Percentiles rank a stretch among this genome's conserved stretches.
phyloP scores from a whole-genome alignment of 106 monocot genomes.

The Agapanthus africanus region DNA sequence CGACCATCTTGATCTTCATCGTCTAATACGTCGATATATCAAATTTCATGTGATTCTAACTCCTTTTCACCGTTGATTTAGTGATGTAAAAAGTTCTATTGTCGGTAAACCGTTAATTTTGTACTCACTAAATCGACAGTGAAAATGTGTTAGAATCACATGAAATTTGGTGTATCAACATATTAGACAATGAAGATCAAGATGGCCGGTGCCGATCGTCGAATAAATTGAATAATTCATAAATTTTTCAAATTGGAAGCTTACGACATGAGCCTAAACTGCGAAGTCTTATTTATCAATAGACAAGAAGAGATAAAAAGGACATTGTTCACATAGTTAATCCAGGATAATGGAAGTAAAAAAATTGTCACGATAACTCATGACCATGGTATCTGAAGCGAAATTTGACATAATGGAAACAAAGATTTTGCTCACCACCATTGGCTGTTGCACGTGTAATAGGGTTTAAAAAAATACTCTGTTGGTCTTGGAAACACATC shows the following conservation, averaged over 20 bases:
- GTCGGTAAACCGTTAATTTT: too few relatives aligned
- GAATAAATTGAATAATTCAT: too few relatives aligned
- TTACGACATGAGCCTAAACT: neutral
- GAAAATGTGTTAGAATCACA: too few relatives aligned
- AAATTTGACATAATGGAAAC: neutral
- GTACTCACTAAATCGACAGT: too few relatives aligned
- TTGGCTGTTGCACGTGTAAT: neutral
- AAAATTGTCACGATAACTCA: neutral
- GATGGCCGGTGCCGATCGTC: too few relatives aligned
- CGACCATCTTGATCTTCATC: too few relatives aligned
- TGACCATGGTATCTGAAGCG: neutral
- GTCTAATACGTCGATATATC: too few relatives aligned
- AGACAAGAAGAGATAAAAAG: neutral
- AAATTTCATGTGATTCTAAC: too few relatives aligned
- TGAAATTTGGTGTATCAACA: too few relatives aligned
- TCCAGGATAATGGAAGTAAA: neutral
- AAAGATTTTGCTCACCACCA: neutral
- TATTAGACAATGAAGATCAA: too few relatives aligned
- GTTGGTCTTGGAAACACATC: neutral
- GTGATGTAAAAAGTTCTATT: too few relatives aligned
- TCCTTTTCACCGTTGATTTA: too few relatives aligned
- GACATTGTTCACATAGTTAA: neutral
- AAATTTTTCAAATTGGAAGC: neutral
- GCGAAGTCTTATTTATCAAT: neutral
- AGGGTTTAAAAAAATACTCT: neutral